phyloP scores from a whole-genome alignment of 805 yeast species.

The Candida xiaguanensis region DNA sequence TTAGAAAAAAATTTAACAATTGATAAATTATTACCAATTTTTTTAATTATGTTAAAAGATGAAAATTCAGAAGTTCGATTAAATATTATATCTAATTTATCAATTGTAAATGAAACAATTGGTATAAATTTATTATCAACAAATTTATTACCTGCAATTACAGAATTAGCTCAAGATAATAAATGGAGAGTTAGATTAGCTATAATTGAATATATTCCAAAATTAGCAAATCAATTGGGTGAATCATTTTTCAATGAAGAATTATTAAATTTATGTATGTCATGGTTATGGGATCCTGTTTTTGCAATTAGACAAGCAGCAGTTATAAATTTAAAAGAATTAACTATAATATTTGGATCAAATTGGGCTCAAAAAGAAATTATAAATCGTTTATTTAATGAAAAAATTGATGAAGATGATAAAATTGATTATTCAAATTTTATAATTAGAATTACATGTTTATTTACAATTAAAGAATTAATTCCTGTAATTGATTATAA shows the following conservation, averaged over 20 bases:
- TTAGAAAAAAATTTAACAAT: constrained; percentile 82
- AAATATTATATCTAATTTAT: constrained; percentile 88
- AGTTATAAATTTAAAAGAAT: constrained; percentile 71
- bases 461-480: constrained; percentile 81
- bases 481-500: constrained; percentile 62
- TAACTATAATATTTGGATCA: constrained; percentile 85
- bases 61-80: constrained; percentile 95
- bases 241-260: constrained; percentile 90
- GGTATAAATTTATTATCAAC: constrained; percentile 87
- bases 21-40: constrained; percentile 78
- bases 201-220: constrained; percentile 92
- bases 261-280: constrained; percentile 82
- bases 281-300: constrained; percentile 99
- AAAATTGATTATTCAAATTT: constrained; percentile 63
- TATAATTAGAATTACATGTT: constrained; percentile 86
- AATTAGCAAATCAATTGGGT: constrained; percentile 91
- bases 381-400: constrained; percentile 61
- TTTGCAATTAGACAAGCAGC: constrained; percentile 97
- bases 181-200: constrained; percentile 98
- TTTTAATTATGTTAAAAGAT: constrained; percentile 90
- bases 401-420: constrained; percentile 21
- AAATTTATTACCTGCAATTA: constrained; percentile 88
- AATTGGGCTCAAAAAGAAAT: constrained; percentile 89
- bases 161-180: constrained; percentile 92
- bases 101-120: constrained; percentile 88